Evolutionary conservation across 1,284 basidiomycete species (phyloP).

Genomic region (Mycena citricolor): DNA sequence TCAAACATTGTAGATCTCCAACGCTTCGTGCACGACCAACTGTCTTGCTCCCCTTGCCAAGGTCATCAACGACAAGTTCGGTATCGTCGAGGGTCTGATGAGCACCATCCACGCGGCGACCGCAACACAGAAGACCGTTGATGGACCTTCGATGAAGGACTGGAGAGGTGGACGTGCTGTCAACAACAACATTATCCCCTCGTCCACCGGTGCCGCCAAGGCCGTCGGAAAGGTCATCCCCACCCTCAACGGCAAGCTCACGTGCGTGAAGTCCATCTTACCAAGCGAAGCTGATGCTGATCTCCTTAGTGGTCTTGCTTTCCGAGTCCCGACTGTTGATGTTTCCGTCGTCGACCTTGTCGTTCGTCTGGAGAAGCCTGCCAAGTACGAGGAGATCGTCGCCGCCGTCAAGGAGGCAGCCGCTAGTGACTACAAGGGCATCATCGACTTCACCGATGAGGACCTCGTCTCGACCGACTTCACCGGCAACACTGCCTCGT

Average conservation of each 20-base stretch:
- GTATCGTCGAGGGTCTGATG: conserved; percentile 96
- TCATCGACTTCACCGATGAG: conserved; percentile 96
- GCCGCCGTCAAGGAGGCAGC: conserved; percentile 82
- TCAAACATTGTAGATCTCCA: conserved; percentile 72
- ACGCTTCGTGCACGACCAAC: conserved; percentile 99
- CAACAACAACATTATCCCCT: conserved; percentile 99
- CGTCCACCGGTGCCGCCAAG: conserved; percentile 99
- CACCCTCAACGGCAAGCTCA: conserved; percentile 94
- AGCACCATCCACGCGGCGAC: conserved; percentile 97
- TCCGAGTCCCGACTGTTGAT: conserved; percentile 97
- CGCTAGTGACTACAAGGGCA: conserved; percentile 71
- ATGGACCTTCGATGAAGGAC: conserved; percentile 93
- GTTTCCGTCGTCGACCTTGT: conserved; percentile 99
- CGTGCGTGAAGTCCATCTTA: conserved; percentile 44
- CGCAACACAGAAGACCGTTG: conserved; percentile 99
- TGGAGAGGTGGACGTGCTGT: conserved; percentile 97
- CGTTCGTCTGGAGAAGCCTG: conserved; percentile 85
- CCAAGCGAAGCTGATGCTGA: background rate
- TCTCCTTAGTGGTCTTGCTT: conserved; percentile 79
- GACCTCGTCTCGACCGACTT: conserved; percentile 95
- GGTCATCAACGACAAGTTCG: conserved; percentile 96
- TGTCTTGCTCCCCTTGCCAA: conserved; percentile 98
- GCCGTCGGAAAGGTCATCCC: conserved; percentile 99
- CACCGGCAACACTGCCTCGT: conserved; percentile 75
- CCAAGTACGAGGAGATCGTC: conserved; percentile 93